Percentiles rank a stretch among this genome's conserved stretches.
phyloP scores from a whole-genome alignment of 202 grass and related monocot species.

The Panicum hallii region DNA sequence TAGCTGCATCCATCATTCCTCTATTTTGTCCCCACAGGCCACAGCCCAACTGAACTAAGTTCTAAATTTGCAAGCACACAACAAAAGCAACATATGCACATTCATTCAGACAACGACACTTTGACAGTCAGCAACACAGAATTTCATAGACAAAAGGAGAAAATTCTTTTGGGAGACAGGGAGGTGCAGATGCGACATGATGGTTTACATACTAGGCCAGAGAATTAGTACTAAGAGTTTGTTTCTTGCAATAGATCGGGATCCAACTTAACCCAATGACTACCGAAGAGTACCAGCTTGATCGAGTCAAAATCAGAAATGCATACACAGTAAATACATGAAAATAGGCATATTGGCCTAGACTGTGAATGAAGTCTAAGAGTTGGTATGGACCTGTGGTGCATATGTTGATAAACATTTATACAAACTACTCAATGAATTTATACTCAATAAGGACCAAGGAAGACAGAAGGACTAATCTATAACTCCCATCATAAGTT shows the following conservation, averaged over 20 bases:
- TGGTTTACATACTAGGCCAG: background rate
- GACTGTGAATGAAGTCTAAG: background rate
- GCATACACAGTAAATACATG: background rate
- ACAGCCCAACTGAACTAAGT: background rate
- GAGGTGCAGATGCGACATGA: background rate
- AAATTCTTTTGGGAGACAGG: background rate
- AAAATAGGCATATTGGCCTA: conserved; percentile 12
- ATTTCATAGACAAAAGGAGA: background rate
- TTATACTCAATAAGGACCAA: background rate
- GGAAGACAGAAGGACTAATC: background rate
- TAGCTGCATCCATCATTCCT: background rate
- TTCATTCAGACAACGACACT: background rate
- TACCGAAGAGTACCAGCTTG: background rate
- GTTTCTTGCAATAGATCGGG: background rate
- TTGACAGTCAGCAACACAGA: background rate
- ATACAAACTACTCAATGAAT: background rate
- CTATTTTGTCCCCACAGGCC: background rate
- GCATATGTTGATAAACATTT: background rate
- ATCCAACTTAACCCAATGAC: background rate
- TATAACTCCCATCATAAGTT: conserved; percentile 7
- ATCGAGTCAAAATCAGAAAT: conserved; percentile 2
- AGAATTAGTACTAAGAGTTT: background rate
- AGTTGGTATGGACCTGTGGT: background rate
- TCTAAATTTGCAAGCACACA: conserved; percentile 13
- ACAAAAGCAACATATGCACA: background rate